phyloP scores from a whole-genome alignment of 495 filamentous ascomycete genomes.

The Daldinia vernicosa region DNA sequence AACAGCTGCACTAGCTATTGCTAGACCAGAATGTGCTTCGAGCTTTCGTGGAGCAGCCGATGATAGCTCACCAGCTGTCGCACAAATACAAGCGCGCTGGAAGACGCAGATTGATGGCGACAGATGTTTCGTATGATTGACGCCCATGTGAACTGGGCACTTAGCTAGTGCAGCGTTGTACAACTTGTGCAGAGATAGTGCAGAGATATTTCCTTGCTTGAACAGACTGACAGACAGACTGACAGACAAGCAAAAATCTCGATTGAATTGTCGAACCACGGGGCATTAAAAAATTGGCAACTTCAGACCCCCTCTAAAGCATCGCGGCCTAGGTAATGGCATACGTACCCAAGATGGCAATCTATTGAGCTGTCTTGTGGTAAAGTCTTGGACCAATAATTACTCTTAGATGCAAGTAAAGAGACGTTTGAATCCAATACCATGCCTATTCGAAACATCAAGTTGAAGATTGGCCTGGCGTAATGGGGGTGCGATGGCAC shows the following conservation, averaged over 20 bases:
- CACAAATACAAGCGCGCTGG: conserved; percentile 39
- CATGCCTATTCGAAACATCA: conserved; percentile 5
- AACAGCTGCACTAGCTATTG: conserved; percentile 32
- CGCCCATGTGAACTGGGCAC: conserved; percentile 40
- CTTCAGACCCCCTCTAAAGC: conserved; percentile 15
- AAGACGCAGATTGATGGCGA: conserved; percentile 36
- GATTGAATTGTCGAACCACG: conserved; percentile 31
- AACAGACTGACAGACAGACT: too few species aligned
- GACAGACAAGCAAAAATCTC: conserved; percentile 22
- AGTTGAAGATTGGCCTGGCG: conserved; percentile 24
- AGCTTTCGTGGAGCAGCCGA: conserved; percentile 31
- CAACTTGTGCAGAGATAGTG: conserved; percentile 21
- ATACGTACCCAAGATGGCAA: conserved; percentile 40
- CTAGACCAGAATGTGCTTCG: conserved; percentile 36
- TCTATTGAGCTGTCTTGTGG: conserved; percentile 27
- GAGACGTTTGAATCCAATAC: conserved; percentile 23
- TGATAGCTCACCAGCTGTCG: conserved; percentile 40
- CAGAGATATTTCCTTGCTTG: conserved; percentile 23
- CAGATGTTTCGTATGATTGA: conserved; percentile 44
- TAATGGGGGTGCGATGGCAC: conserved; percentile 38
- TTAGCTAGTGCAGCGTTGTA: conserved; percentile 32
- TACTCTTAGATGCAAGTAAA: conserved; percentile 33
- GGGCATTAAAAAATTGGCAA: conserved; percentile 32
- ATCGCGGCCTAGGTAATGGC: conserved; percentile 31
- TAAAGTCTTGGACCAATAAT: conserved; percentile 32